phyloP scores from a whole-genome alignment of 148 eudicot genomes.

The Diospyros kaki region DNA sequence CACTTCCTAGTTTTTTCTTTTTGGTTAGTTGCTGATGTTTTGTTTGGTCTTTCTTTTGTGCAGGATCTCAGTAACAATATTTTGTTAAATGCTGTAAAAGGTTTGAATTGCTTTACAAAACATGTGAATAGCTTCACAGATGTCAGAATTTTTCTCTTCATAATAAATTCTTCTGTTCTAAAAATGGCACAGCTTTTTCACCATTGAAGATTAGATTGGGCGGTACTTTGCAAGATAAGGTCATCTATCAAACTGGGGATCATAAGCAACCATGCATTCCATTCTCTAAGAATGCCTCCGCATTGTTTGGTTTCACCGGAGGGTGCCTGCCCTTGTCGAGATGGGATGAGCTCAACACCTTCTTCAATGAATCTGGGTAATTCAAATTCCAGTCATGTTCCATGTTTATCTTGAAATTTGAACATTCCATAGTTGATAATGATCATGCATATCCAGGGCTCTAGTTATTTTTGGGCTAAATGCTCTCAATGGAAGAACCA shows the following conservation, averaged over 20 bases:
- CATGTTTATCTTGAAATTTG: neutral
- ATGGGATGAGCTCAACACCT: slow-evolving; percentile 81
- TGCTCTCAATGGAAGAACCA: slow-evolving; percentile 70
- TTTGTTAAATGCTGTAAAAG: slow-evolving; percentile 47
- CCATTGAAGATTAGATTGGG: slow-evolving; percentile 90
- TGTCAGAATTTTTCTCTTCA: neutral
- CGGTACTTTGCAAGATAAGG: slow-evolving; percentile 81
- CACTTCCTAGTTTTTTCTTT: neutral
- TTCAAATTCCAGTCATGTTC: neutral
- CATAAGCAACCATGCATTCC: slow-evolving; percentile 42
- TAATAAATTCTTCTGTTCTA: neutral
- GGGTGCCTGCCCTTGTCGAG: slow-evolving; percentile 75
- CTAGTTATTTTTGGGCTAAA: slow-evolving; percentile 69
- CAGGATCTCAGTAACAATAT: slow-evolving; percentile 57
- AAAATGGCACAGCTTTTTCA: slow-evolving; percentile 66
- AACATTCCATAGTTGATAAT: neutral
- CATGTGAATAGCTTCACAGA: neutral
- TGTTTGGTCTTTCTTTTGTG: slow-evolving; percentile 10
- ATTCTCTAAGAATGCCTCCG: slow-evolving; percentile 38
- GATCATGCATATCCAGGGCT: slow-evolving; percentile 42
- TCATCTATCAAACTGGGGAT: slow-evolving; percentile 59
- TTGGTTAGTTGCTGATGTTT: neutral
- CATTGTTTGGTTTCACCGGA: slow-evolving; percentile 62
- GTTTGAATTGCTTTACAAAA: slow-evolving; percentile 18
- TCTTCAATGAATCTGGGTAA: slow-evolving; percentile 71